Evolutionary conservation across 1,284 basidiomycete species (phyloP).

Genomic region (Wolfiporia cocos): DNA sequence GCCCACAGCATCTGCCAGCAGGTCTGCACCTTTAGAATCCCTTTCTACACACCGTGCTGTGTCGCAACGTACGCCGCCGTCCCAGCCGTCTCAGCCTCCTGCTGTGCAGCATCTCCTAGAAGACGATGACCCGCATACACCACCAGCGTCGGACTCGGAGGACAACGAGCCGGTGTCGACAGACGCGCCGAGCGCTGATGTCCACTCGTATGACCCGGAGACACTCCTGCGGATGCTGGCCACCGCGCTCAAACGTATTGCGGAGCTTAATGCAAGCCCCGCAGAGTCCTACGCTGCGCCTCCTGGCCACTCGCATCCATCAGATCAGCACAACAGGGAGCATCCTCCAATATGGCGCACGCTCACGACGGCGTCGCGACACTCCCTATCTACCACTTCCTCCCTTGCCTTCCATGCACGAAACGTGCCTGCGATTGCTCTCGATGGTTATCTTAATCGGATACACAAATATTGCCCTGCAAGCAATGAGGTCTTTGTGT

Average conservation of each 20-base stretch:
- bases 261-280: conserved; percentile 49
- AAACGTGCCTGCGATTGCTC: conserved; percentile 90
- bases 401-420: conserved; percentile 93
- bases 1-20: conserved; percentile 12
- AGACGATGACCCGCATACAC: conserved; percentile 18
- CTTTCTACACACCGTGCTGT: conserved; percentile 14
- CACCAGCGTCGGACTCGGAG: conserved; percentile 19
- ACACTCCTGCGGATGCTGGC: conserved; percentile 88
- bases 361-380: conserved; percentile 75
- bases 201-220: conserved; percentile 57
- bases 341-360: conserved; percentile 51
- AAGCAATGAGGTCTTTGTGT: conserved; percentile 95
- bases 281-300: conserved; percentile 18
- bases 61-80: conserved; percentile 17
- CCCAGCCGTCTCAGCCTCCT: conserved; percentile 13
- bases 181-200: conserved; percentile 34
- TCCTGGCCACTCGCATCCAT: conserved; percentile 18
- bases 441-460: conserved; percentile 91
- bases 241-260: conserved; percentile 86
- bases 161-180: conserved; percentile 17
- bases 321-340: conserved; percentile 21
- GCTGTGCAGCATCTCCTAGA: conserved; percentile 11
- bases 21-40: conserved; percentile 11
- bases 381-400: conserved; percentile 76
- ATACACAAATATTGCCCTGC: conserved; percentile 99